phyloP scores from a whole-genome alignment of 2,329 filamentous ascomycete species.

The Amesomyces nigricolor region DNA sequence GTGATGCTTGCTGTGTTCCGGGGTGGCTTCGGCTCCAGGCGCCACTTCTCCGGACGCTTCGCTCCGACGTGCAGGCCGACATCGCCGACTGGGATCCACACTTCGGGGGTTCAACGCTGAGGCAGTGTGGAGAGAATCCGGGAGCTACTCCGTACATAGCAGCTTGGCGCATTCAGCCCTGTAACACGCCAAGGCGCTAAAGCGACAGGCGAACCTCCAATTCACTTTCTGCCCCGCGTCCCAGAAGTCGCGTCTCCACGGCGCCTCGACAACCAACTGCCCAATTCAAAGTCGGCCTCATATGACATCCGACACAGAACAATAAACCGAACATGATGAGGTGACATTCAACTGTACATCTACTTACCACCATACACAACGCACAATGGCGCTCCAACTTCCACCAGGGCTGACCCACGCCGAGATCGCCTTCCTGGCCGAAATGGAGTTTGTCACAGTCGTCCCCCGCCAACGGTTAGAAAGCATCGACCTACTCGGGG shows the following conservation, averaged over 20 bases:
- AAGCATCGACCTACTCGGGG: constrained; percentile 74
- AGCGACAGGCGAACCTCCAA: background rate
- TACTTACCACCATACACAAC: background rate
- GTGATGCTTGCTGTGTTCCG: too few species aligned
- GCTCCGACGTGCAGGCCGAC: too few species aligned
- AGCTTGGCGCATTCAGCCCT: constrained; percentile 12
- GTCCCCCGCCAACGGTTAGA: constrained; percentile 88
- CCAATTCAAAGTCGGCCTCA: background rate
- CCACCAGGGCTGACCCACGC: constrained; percentile 63
- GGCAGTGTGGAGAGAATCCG: too few species aligned
- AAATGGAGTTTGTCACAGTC: constrained; percentile 94
- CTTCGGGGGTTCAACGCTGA: too few species aligned
- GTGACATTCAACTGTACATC: constrained; percentile 12
- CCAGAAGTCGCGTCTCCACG: background rate
- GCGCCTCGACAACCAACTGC: background rate
- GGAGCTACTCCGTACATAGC: too few species aligned
- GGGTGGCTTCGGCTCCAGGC: too few species aligned
- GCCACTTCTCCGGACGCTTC: too few species aligned
- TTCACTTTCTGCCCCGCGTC: constrained; percentile 7
- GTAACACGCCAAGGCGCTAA: constrained; percentile 4
- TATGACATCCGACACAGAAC: background rate
- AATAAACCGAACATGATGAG: constrained; percentile 16
- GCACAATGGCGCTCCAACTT: constrained; percentile 45
- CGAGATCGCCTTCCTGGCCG: constrained; percentile 90
- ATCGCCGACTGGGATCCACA: too few species aligned